Percentiles rank a stretch among this genome's conserved stretches.
Conservation (phyloP, 106 monocot genomes). For the Dendrobium huoshanense region DNA sequence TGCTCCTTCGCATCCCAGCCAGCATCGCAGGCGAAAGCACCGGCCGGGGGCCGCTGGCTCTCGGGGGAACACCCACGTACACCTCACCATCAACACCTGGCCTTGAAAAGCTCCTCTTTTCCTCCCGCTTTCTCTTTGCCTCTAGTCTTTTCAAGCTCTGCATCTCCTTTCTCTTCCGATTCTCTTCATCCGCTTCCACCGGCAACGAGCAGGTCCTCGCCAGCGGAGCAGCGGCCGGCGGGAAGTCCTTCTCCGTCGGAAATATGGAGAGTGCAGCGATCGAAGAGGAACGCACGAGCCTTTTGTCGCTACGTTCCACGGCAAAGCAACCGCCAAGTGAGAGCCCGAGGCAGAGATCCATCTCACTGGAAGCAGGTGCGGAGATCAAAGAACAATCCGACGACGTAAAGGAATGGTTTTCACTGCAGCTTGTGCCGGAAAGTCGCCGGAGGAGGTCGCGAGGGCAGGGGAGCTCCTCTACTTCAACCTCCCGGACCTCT, state of each 20-base stretch:
- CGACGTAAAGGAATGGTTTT: not conserved
- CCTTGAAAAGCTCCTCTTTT: conserved; percentile 17
- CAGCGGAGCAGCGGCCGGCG: not conserved
- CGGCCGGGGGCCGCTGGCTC: not conserved
- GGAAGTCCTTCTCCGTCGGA: not conserved
- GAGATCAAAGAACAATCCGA: not conserved
- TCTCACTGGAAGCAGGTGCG: conserved; percentile 6
- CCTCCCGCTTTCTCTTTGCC: conserved; percentile 38
- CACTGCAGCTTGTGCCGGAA: not conserved
- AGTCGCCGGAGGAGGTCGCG: conserved; percentile 36
- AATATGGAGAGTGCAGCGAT: conserved; percentile 23
- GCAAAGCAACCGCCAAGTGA: conserved; percentile 65
- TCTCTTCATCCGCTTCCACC: conserved; percentile 38
- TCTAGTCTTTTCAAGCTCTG: conserved; percentile 41
- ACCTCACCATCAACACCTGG: not conserved
- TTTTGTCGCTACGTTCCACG: conserved; percentile 5
- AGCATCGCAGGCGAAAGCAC: not conserved
- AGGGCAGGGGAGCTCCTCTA: conserved; percentile 19
- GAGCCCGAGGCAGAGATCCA: conserved; percentile 60
- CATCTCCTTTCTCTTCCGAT: conserved; percentile 46
- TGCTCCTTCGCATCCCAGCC: conserved; percentile 16
- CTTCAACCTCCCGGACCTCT: conserved; percentile 9
- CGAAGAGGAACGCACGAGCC: conserved; percentile 41
- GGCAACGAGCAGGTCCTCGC: conserved; percentile 36
- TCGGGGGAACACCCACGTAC: not conserved